Conservation (phyloP, 2,329 filamentous ascomycete genomes). For the Magnaporthiopsis rhizophila region DNA sequence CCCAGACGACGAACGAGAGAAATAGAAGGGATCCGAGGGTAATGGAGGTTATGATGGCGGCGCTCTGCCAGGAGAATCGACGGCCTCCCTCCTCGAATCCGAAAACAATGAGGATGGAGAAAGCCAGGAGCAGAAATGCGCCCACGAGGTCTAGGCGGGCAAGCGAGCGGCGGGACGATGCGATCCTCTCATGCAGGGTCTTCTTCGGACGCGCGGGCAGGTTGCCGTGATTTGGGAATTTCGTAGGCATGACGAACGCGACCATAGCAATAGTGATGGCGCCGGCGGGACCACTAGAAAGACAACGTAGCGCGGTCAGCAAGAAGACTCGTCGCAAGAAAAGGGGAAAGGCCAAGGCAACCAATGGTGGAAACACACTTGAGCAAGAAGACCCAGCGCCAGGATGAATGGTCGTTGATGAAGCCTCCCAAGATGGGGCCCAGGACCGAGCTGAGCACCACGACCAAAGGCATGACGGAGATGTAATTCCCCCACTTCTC, state of each 20-base stretch:
- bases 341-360: not conserved
- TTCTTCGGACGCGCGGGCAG: not conserved
- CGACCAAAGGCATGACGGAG: slow-evolving; percentile 27
- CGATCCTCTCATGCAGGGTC: slow-evolving; percentile 14
- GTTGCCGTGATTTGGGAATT: slow-evolving; percentile 18
- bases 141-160: slow-evolving; percentile 25
- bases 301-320: not conserved
- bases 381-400: slow-evolving; percentile 39
- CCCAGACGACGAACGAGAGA: slow-evolving; percentile 22
- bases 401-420: slow-evolving; percentile 29
- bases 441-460: slow-evolving; percentile 30
- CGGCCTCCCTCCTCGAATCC: slow-evolving; percentile 35
- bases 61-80: slow-evolving; percentile 32
- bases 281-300: slow-evolving; percentile 22
- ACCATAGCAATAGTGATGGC: slow-evolving; percentile 18
- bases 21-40: slow-evolving; percentile 17
- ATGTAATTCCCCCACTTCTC: slow-evolving; percentile 24
- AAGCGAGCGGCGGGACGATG: slow-evolving; percentile 14
- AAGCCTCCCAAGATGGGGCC: slow-evolving; percentile 36
- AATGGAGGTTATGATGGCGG: slow-evolving; percentile 25
- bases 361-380: slow-evolving; percentile 26
- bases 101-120: slow-evolving; percentile 36
- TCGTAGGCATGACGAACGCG: slow-evolving; percentile 19
- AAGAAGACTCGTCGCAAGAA: not conserved
- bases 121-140: slow-evolving; percentile 26